Evolutionary conservation across 2,329 filamentous ascomycete genomes (phyloP).

Genomic region (Ceratocystis colombiana): DNA sequence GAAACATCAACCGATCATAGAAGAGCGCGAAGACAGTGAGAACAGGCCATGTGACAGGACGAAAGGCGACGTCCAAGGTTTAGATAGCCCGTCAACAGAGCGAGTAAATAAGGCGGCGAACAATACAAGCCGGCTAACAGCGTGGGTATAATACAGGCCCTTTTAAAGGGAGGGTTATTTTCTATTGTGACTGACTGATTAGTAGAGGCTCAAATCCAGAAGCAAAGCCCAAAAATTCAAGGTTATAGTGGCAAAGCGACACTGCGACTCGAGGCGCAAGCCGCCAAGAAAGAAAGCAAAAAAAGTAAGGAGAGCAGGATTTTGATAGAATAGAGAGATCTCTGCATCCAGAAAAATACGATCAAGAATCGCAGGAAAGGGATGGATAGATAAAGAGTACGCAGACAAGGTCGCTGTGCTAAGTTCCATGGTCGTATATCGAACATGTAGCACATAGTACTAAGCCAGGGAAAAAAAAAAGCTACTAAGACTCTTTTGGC

Average conservation of each 20-base stretch:
- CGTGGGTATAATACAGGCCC: too few relatives aligned
- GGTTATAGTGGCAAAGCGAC: neutral
- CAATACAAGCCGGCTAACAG: too few relatives aligned
- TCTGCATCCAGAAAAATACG: neutral
- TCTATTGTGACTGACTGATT: too few relatives aligned
- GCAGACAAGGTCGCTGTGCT: neutral
- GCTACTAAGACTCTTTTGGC: conserved; percentile 9
- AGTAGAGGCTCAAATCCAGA: too few relatives aligned
- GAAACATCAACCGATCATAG: too few relatives aligned
- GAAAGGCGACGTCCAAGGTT: too few relatives aligned
- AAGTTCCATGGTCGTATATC: neutral
- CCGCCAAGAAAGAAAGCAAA: neutral
- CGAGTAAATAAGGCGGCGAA: too few relatives aligned
- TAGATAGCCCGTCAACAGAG: too few relatives aligned
- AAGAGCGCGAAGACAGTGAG: too few relatives aligned
- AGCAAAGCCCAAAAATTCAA: too few relatives aligned
- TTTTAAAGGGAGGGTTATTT: too few relatives aligned
- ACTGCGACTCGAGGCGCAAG: neutral
- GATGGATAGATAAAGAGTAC: neutral
- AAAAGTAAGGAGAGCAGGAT: neutral
- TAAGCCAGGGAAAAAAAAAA: neutral
- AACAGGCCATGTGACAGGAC: too few relatives aligned
- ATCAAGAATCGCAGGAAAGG: neutral
- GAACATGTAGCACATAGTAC: conserved; percentile 1
- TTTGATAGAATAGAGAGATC: neutral